A percentile compares a stretch with the other conserved stretches of the same genome.
Conservation (phyloP, 352 stramenopile species). For the Phytopythium delawarense region DNA sequence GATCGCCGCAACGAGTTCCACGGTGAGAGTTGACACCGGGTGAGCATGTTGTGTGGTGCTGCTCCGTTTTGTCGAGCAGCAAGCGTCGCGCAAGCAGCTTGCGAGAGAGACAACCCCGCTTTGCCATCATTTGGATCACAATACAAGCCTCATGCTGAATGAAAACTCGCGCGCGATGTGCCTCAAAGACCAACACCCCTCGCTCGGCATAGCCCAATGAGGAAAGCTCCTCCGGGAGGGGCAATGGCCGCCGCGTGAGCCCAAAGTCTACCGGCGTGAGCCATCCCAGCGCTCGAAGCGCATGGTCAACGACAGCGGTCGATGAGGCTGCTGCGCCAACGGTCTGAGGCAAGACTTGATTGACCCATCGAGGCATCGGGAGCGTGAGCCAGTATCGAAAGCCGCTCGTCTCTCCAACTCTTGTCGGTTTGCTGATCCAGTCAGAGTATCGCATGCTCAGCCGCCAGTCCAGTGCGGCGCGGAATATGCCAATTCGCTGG, state of each 20-base stretch:
- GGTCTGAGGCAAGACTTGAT: conserved; percentile 9
- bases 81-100: conserved; percentile 14
- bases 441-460: conserved; percentile 12
- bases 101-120: background rate
- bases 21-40: background rate
- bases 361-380: conserved; percentile 32
- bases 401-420: background rate
- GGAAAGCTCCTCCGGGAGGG: conserved; percentile 16
- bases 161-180: conserved; percentile 16
- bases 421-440: background rate
- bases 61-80: background rate
- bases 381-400: conserved; percentile 40
- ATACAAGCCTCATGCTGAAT: conserved; percentile 27
- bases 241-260: conserved; percentile 6
- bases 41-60: background rate
- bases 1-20: background rate
- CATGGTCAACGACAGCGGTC: background rate
- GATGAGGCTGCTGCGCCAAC: background rate
- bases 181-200: conserved; percentile 39
- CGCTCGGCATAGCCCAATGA: conserved; percentile 31
- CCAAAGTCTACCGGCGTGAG: conserved; percentile 30
- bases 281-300: conserved; percentile 15
- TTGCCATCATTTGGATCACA: conserved; percentile 29
- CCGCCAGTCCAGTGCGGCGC: conserved; percentile 23
- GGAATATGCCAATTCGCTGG: conserved; percentile 15